Conservation (phyloP, 1,284 basidiomycete genomes). For the Marasmius sp. region DNA sequence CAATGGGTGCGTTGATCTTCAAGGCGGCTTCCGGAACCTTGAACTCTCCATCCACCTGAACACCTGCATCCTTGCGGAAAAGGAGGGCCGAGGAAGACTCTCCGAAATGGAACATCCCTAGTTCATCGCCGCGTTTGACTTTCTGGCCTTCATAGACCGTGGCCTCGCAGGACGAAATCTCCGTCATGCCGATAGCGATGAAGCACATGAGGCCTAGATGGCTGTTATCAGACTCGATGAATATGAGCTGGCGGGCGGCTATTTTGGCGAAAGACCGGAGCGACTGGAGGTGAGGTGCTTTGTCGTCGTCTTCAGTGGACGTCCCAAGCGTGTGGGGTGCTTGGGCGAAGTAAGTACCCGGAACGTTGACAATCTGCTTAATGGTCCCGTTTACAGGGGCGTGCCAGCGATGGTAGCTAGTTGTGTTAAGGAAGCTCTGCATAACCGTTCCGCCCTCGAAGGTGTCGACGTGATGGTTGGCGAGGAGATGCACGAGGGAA, state of each 20-base stretch:
- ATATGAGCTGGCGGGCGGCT: constrained; percentile 37
- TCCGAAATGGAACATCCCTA: constrained; percentile 37
- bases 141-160: constrained; percentile 18
- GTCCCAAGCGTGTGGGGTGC: constrained; percentile 4
- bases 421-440: constrained; percentile 39
- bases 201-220: constrained; percentile 37
- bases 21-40: constrained; percentile 3
- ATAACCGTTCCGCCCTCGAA: constrained; percentile 41
- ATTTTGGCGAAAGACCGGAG: constrained; percentile 36
- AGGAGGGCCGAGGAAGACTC: constrained; percentile 32
- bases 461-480: constrained; percentile 23
- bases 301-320: not conserved
- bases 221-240: constrained; percentile 37
- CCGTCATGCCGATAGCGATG: constrained; percentile 41
- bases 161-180: constrained; percentile 39
- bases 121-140: constrained; percentile 14
- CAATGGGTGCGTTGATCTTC: constrained; percentile 8
- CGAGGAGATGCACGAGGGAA: constrained; percentile 37
- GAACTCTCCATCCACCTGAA: constrained; percentile 6
- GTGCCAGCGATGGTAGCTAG: constrained; percentile 42
- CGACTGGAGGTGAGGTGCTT: constrained; percentile 23
- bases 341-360: constrained; percentile 37
- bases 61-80: constrained; percentile 19
- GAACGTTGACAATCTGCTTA: constrained; percentile 32
- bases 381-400: constrained; percentile 38